Conservation (phyloP, 2,329 filamentous ascomycete genomes). For the Penicillium thymicola region DNA sequence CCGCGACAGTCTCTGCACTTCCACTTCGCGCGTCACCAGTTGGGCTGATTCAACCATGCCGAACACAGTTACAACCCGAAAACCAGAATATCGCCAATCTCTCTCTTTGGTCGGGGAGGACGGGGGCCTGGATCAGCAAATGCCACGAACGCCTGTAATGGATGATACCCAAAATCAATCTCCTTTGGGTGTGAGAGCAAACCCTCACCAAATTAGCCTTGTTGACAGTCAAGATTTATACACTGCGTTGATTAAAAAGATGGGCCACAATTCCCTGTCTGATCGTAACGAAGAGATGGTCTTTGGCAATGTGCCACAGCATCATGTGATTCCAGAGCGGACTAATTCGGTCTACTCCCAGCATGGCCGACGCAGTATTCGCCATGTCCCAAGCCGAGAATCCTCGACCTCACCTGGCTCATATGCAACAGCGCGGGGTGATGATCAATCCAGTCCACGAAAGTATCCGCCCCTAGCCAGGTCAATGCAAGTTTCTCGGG, state of each 20-base stretch:
- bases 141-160: slow-evolving; percentile 1
- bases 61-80: slow-evolving; percentile 39
- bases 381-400: slow-evolving; percentile 30
- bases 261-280: slow-evolving; percentile 25
- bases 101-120: slow-evolving; percentile 47
- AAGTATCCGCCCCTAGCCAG: slow-evolving; percentile 5
- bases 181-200: slow-evolving; percentile 16
- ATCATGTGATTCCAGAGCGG: slow-evolving; percentile 30
- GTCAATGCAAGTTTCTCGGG: slow-evolving; percentile 4
- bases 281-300: slow-evolving; percentile 24
- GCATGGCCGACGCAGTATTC: slow-evolving; percentile 29
- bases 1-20: slow-evolving; percentile 35
- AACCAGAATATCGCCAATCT: slow-evolving; percentile 33
- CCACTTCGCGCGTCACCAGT: slow-evolving; percentile 47
- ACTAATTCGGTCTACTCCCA: slow-evolving; percentile 26
- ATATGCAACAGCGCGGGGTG: slow-evolving; percentile 29
- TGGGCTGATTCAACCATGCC: slow-evolving; percentile 48
- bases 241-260: slow-evolving; percentile 43
- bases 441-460: slow-evolving; percentile 23
- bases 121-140: slow-evolving; percentile 25
- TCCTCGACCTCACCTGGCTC: slow-evolving; percentile 31
- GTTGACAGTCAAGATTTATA: slow-evolving; percentile 43
- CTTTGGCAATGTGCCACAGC: slow-evolving; percentile 31
- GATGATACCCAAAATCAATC: not conserved
- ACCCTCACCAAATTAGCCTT: slow-evolving; percentile 18